phyloP scores from a whole-genome alignment of 2,329 filamentous ascomycete species.

The Blastomyces percursus region DNA sequence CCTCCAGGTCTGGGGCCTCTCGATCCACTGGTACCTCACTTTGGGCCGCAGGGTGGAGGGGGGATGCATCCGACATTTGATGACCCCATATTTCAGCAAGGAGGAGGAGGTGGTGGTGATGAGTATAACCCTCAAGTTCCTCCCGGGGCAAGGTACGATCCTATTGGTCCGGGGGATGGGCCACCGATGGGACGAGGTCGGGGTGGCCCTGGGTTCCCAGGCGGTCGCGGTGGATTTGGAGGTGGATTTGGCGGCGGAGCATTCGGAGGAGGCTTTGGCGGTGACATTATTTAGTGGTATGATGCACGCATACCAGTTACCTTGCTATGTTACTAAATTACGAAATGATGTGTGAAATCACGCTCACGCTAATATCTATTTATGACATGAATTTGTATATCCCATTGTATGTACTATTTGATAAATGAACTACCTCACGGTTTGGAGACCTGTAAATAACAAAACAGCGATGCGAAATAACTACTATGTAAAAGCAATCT shows the following conservation, averaged over 20 bases:
- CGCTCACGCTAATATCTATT: not conserved
- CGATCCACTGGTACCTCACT: conserved; percentile 62
- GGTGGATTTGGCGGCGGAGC: conserved; percentile 47
- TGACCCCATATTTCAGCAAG: conserved; percentile 69
- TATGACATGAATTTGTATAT: not conserved
- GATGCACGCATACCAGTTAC: not conserved
- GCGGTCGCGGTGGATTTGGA: conserved; percentile 33
- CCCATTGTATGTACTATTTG: not conserved
- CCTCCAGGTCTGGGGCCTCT: conserved; percentile 75
- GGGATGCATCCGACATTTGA: conserved; percentile 97
- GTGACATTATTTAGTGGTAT: conserved; percentile 31
- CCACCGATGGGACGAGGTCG: conserved; percentile 38
- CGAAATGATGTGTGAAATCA: not conserved
- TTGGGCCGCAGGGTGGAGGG: conserved; percentile 53
- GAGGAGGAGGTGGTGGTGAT: conserved; percentile 41
- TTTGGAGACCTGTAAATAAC: not conserved
- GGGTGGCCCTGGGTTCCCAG: conserved; percentile 36
- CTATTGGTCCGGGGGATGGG: conserved; percentile 58
- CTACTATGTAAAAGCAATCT: no score
- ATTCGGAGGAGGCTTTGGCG: conserved; percentile 32
- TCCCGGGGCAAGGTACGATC: conserved; percentile 86
- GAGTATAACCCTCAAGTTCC: conserved; percentile 62
- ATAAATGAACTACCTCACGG: not conserved
- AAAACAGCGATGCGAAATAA: not conserved
- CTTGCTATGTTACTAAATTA: not conserved